Evolutionary conservation across 129 eudicot genomes (phyloP).

Genomic region (Chrysanthemum makinoi): DNA sequence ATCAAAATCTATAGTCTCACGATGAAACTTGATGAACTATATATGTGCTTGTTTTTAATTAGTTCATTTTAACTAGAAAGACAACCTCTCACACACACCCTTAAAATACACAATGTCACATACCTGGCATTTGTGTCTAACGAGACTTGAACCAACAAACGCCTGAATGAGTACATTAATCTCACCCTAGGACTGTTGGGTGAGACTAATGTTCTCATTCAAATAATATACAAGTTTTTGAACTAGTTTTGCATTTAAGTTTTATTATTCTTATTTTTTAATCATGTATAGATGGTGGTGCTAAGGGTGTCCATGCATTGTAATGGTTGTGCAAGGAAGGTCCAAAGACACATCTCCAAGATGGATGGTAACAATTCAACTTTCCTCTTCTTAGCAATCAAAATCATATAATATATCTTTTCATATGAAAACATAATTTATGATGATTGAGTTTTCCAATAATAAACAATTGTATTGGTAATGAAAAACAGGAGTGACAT

Average conservation of each 20-base stretch:
- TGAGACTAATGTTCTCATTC: too few species aligned
- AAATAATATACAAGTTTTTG: too few species aligned
- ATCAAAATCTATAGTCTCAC: too few species aligned
- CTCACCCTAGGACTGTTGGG: too few species aligned
- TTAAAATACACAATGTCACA: too few species aligned
- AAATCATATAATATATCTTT: neutral
- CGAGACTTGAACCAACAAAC: too few species aligned
- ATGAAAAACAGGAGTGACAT: conserved; percentile 69
- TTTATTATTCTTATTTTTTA: neutral
- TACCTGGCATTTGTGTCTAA: too few species aligned
- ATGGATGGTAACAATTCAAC: conserved; percentile 63
- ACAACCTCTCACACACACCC: too few species aligned
- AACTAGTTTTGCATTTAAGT: neutral
- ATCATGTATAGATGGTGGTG: conserved; percentile 67
- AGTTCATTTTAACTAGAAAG: too few species aligned
- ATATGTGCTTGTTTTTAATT: too few species aligned
- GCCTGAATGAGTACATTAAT: too few species aligned
- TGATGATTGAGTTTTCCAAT: conserved; percentile 10
- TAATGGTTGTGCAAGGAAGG: conserved; percentile 95
- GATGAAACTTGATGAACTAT: too few species aligned
- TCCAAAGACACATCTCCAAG: conserved; percentile 86
- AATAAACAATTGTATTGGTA: conserved; percentile 12
- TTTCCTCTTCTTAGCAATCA: neutral
- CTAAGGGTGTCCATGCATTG: conserved; percentile 97
- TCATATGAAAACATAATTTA: neutral